These are phyloP conservation scores for Brettanomyces nanus DNA, from an alignment of 805 yeast species.

Conservation along the genomic window DNA sequence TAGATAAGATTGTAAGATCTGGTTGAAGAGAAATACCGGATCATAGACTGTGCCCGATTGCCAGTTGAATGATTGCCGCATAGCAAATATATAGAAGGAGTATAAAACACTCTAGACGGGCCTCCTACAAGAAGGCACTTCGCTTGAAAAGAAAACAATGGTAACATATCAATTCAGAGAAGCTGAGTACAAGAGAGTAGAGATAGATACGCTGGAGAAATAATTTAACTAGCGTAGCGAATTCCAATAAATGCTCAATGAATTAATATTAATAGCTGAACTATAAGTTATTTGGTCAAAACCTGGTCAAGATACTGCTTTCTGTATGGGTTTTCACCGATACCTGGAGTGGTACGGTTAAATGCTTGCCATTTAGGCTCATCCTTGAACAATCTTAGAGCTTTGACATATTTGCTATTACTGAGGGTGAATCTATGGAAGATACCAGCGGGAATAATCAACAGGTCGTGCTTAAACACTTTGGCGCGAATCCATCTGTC, in stretches of 20 bases:
- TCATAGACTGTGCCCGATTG: no score
- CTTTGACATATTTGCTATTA: conserved; percentile 52
- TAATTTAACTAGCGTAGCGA: not conserved
- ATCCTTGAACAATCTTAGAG: conserved; percentile 80
- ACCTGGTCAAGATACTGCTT: conserved; percentile 34
- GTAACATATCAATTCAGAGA: no score
- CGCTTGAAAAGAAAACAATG: no score
- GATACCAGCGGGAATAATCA: conserved; percentile 84
- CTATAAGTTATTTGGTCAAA: no score
- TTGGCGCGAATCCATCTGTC: conserved; percentile 69
- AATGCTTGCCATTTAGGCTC: conserved; percentile 96
- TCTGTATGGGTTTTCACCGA: conserved; percentile 39
- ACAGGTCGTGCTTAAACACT: conserved; percentile 54
- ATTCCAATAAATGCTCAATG: no score
- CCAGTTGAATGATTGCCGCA: no score
- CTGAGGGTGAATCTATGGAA: conserved; percentile 88
- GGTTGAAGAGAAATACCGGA: conserved; percentile 1
- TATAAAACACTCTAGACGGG: no score
- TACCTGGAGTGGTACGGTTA: conserved; percentile 35
- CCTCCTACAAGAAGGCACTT: no score
- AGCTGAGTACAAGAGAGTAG: no score
- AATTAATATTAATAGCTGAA: no score
- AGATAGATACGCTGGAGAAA: no score
- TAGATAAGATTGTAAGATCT: conserved; percentile 11
- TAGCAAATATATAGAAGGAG: no score